A percentile compares a stretch with the other conserved stretches of the same genome.
Conservation (phyloP, 2,329 filamentous ascomycete genomes). For the Hymenoscyphus infarciens region DNA sequence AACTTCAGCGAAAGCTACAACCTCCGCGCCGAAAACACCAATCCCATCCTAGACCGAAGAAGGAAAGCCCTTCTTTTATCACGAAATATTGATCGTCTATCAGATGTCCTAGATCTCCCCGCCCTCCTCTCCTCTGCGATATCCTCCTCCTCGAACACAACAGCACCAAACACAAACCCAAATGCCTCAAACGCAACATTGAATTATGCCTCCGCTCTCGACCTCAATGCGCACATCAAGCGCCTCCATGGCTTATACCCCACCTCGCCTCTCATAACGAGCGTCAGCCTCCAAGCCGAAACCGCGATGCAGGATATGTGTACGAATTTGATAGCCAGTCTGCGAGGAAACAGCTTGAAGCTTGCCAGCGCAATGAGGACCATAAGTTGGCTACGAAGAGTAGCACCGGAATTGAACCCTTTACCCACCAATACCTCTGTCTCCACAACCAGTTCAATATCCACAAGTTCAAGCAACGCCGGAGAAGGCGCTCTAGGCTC, state of each 20-base stretch:
- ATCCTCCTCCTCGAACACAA: conserved; percentile 43
- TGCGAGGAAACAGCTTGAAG: conserved; percentile 77
- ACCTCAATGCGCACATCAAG: conserved; percentile 90
- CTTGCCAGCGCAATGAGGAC: conserved; percentile 87
- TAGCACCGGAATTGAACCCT: conserved; percentile 73
- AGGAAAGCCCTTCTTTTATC: conserved; percentile 78
- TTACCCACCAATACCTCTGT: conserved; percentile 27
- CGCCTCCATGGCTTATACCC: conserved; percentile 81
- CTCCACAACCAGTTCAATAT: conserved; percentile 9
- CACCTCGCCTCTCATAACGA: conserved; percentile 68
- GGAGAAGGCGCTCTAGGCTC: conserved; percentile 71
- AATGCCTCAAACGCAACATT: conserved; percentile 44
- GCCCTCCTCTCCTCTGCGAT: conserved; percentile 79
- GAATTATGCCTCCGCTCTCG: conserved; percentile 85
- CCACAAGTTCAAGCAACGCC: conserved; percentile 29
- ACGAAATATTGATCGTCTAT: conserved; percentile 82
- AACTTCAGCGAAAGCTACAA: conserved; percentile 81
- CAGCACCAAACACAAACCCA: conserved; percentile 37
- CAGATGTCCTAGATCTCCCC: conserved; percentile 88
- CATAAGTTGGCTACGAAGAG: conserved; percentile 83
- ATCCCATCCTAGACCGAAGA: conserved; percentile 63
- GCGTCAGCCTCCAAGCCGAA: conserved; percentile 74
- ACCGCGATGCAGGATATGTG: conserved; percentile 86
- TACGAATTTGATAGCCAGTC: conserved; percentile 71
- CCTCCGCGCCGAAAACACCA: conserved; percentile 62